Evolutionary conservation across 495 filamentous ascomycete genomes (phyloP).

Genomic region (Aspergillus bridgeri): DNA sequence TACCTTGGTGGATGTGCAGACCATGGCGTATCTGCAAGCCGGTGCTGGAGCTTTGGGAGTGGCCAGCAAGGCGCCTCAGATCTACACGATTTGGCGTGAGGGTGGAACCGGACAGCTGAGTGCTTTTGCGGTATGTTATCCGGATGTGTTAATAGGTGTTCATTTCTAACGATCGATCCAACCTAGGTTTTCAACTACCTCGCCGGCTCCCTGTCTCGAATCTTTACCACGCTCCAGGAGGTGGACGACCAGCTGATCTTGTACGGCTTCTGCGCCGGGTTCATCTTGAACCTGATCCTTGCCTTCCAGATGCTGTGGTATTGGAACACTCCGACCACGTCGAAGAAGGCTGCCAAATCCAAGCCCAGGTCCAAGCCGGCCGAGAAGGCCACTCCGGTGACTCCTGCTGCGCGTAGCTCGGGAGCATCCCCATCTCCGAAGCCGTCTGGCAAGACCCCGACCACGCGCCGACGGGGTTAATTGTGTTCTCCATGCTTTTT

Average conservation of each 20-base stretch:
- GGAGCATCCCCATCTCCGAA: conserved; percentile 29
- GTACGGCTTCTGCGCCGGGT: conserved; percentile 87
- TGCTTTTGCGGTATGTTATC: conserved; percentile 81
- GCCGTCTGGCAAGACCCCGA: conserved; percentile 35
- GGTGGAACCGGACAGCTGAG: conserved; percentile 92
- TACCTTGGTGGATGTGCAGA: conserved; percentile 61
- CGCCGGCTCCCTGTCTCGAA: conserved; percentile 80
- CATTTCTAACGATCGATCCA: background rate
- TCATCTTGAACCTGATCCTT: conserved; percentile 79
- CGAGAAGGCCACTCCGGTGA: conserved; percentile 36
- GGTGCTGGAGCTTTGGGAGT: conserved; percentile 79
- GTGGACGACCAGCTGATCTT: conserved; percentile 93
- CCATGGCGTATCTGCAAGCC: conserved; percentile 74
- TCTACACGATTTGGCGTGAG: conserved; percentile 73
- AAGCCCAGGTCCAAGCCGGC: conserved; percentile 31
- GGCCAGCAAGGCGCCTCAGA: conserved; percentile 90
- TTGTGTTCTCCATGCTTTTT: conserved; percentile 7
- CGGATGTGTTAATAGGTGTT: too few relatives aligned
- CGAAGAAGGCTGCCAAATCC: conserved; percentile 41
- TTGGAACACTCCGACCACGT: conserved; percentile 68
- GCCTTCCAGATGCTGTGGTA: conserved; percentile 94
- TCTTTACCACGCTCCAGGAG: conserved; percentile 96
- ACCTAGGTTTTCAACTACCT: conserved; percentile 97
- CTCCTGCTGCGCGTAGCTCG: conserved; percentile 25
- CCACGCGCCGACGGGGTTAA: conserved; percentile 50